Percentiles rank a stretch among this genome's conserved stretches.
Conservation (phyloP, 306 rosid genomes). For the Psophocarpus tetragonolobus region DNA sequence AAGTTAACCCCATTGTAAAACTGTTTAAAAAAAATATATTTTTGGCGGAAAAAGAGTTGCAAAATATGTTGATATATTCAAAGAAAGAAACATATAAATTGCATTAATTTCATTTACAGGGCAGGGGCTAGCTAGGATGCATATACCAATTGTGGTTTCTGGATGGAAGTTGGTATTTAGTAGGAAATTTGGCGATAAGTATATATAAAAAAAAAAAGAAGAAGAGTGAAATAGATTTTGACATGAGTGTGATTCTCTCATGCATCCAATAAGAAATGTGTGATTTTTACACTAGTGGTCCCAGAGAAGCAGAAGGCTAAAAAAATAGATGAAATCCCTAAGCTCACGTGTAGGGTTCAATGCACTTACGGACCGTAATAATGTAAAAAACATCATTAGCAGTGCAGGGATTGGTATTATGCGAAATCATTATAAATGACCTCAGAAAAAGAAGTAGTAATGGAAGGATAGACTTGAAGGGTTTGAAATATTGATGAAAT, state of each 20-base stretch:
- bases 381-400: conserved; percentile 93
- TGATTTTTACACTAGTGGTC: conserved; percentile 55
- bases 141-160: not conserved
- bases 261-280: conserved; percentile 8
- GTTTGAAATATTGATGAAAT: conserved; percentile 50
- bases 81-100: not conserved
- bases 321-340: conserved; percentile 36
- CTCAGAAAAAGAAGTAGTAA: conserved; percentile 54
- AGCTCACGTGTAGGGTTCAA: conserved; percentile 95
- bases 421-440: conserved; percentile 90
- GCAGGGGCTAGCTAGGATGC: not conserved
- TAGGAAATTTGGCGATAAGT: not conserved
- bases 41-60: too few relatives aligned
- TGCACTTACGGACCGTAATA: conserved; percentile 88
- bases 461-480: conserved; percentile 33
- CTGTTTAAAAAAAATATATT: too few relatives aligned
- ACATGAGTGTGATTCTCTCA: not conserved
- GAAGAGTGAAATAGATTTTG: not conserved
- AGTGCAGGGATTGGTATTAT: conserved; percentile 91
- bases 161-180: not conserved
- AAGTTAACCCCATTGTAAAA: too few relatives aligned
- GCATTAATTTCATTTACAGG: not conserved
- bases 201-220: not conserved
- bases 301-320: conserved; percentile 36
- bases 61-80: not conserved